Base-by-base conservation (phyloP, 306 rosid species). In the Neltuma alba region DNA sequence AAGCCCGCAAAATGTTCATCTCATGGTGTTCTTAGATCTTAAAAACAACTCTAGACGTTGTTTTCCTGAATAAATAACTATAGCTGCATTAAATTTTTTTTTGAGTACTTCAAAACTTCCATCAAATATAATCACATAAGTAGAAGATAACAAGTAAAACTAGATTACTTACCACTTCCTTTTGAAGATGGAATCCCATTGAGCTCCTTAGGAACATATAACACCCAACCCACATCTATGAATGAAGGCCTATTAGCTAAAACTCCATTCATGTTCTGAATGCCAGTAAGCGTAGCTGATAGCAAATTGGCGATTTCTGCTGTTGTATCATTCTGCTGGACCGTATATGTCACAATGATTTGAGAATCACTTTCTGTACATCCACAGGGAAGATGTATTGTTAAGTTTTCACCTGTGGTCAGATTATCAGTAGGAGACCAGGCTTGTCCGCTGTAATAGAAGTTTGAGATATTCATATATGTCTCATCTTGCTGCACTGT, bases 371-470 rank as follows among this genome's bases (percentile, higher is more conserved):
- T 80, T 34, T 88, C 85, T 9, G 73, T 65, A 31, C 97, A 91
- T 25, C 96, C 96, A 84, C 96, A 92, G 3, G 85, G 87, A 82
- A 92, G 84, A 76, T 83, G 79, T 54, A 92, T 85, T 13, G 86
- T 16, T 34, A 74, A 31, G 31, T 61, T 28, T 2, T 31, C 30
- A 6, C 31, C 77, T 18, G 73, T 50, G 11, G 0, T 0, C 65
- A 90, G 44, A 2, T 0, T 0, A 4, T 13, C 66, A 54, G 27
- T 33, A 45, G 10, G 78, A 58, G 64, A 58, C 86, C 64, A 85
- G 47, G 87, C 93, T 77, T 92, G 98, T 5, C 97, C 98, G 30
- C 91, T 89, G 28, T 88, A 92, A 36, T 66, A 25, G 42, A 38
- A 9, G 41, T 33, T n/a, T 0, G 88, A 86, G 30, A 92, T 83